Evolutionary conservation across 2,329 filamentous ascomycete species (phyloP).

Genomic region (Grosmannia huntii): DNA sequence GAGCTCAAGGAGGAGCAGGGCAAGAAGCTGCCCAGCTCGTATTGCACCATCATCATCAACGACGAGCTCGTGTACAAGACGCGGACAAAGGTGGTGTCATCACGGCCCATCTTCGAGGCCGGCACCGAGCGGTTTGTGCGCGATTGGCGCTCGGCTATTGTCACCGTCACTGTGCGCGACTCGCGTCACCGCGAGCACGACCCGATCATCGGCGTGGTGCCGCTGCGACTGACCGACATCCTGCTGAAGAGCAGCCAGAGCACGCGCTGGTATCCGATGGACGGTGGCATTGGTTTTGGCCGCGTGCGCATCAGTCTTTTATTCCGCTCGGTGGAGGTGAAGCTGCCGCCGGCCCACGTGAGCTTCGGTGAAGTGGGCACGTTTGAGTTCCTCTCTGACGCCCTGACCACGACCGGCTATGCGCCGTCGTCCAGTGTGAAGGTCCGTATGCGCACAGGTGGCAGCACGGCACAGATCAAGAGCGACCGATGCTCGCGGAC

Average conservation of each 20-base stretch:
- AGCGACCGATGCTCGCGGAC: constrained; percentile 47
- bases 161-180: constrained; percentile 82
- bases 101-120: constrained; percentile 93
- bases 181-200: constrained; percentile 85
- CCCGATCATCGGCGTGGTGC: constrained; percentile 84
- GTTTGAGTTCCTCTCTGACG: constrained; percentile 70
- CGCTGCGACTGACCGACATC: constrained; percentile 77
- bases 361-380: constrained; percentile 87
- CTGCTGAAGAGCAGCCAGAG: constrained; percentile 75
- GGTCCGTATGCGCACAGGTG: constrained; percentile 70
- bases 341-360: constrained; percentile 70
- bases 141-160: constrained; percentile 79
- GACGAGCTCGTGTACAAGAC: constrained; percentile 86
- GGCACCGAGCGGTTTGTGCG: constrained; percentile 87
- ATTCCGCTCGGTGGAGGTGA: constrained; percentile 80
- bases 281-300: constrained; percentile 86
- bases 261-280: constrained; percentile 90
- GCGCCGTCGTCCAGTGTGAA: constrained; percentile 54
- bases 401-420: constrained; percentile 53
- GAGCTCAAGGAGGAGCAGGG: constrained; percentile 78
- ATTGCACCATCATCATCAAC: constrained; percentile 85
- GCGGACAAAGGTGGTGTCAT: constrained; percentile 85
- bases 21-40: constrained; percentile 71
- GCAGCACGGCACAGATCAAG: constrained; percentile 60
- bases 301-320: constrained; percentile 78